Evolutionary conservation across 2,329 filamentous ascomycete genomes (phyloP), one percentile per base, ranked within the genome.

Genomic region (Thelonectria blattea): DNA sequence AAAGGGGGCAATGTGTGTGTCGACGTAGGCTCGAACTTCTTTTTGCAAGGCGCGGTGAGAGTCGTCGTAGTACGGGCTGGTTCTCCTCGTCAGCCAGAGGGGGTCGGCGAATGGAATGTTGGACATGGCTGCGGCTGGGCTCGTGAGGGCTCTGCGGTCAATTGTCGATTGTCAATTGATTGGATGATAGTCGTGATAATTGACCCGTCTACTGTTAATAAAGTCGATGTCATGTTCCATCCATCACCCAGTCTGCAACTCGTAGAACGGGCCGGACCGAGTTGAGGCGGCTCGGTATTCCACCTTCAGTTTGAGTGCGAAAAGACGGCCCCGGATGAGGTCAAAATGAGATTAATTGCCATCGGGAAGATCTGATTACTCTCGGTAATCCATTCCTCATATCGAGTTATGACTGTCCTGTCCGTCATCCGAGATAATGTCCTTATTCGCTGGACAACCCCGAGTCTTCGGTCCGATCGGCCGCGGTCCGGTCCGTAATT

Each of bases 101-200:
- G 62, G 62, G 48, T 64, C 62, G 32, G 62, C 62, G 11, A 64
- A 64, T 3, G 62, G 62, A 37, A 58, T 49, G 45, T 52, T 30
- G 2, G 62, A 27, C 62, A 64, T 64, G 27, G 17, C 7, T 24
- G 22, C 7, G 3, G 4, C 22, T 24, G 22, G 22, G 22, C 22
- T 24, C 7, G 22, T 24, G 22, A 24, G 22, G 22, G 22, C 4
- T 24, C 22, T n/a, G n/a, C n/a, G n/a, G n/a, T n/a, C n/a, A n/a
- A n/a, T n/a, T n/a, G n/a, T n/a, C 22, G 8, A 34, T 34, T 34
- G 32, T 34, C 9, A 10, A 34, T 34, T 34, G 34, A 14, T 37
- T 37, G 34, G 34, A 37, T 37, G 7, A 14, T 15, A 37, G 34
- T 5, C 34, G 22, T 24, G 22, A 37, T 15, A 37, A 37, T 3